Base-by-base conservation (phyloP, 208 protist species). In the Acanthamoeba sp. region DNA sequence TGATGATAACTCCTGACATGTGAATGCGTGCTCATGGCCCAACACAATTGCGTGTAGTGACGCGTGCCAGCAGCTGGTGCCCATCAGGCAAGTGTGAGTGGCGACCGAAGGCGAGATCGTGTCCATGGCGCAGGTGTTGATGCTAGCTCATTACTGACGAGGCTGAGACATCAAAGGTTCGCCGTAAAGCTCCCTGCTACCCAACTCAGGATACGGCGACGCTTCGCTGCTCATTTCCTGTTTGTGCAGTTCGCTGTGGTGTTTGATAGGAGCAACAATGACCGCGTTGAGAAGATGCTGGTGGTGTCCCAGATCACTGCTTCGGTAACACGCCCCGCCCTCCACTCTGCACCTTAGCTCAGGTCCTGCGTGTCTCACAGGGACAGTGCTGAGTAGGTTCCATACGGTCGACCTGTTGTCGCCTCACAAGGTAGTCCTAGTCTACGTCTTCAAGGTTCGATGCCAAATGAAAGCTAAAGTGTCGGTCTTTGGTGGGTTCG, bases 371-470 rank as follows among this genome's bases (percentile, higher is more conserved):
- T n/a, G n/a, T n/a, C n/a, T n/a, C n/a, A n/a, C n/a, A n/a, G n/a
- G n/a, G n/a, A n/a, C n/a, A 59, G 6, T 22, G 22, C 59, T 29
- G n/a, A 6, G 16, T 55, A 16, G 6, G 48, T 55, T 48, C 3
- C 76, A 85, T 27, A 50, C 2, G 6, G 76, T 85, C 24, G 12
- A 85, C 45, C 76, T 85, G 3, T 27, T 9, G 1, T 16, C 36
- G 38, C 76, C 76, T 1, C 4, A 48, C 76, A 29, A 36, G 20
- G 76, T 85, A 20, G 24, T 85, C 42, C 45, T 85, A 1, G 76
- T 85, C 14, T 57, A 85, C 76, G 57, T 85, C 24, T 85, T 85
- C 76, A 85, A 85, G 76, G 76, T 85, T 14, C 10, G n/a, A 32
- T 38, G n/a, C 9, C 20, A 73, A 16, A 73, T 34, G n/a, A n/a